Evolutionary conservation across 352 stramenopile species (phyloP).

Genomic region (Pythium aphanidermatum): DNA sequence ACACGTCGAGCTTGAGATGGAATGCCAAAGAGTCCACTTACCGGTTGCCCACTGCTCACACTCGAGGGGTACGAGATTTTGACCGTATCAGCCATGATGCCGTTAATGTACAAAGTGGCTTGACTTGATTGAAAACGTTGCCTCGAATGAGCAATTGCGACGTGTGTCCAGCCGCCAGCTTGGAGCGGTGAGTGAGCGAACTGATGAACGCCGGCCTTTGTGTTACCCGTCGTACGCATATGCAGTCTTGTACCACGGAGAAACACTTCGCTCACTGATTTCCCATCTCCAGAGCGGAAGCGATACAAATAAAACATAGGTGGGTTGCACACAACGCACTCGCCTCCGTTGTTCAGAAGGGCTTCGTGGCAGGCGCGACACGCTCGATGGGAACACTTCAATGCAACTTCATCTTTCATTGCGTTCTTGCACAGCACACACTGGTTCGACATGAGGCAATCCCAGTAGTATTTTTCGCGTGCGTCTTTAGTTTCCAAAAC

Average conservation of each 20-base stretch:
- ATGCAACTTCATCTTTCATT: constrained; percentile 37
- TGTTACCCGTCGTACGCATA: constrained; percentile 49
- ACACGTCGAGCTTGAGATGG: constrained; percentile 37
- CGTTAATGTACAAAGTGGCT: constrained; percentile 54
- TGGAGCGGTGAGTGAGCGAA: constrained; percentile 48
- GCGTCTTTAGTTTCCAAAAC: constrained; percentile 47
- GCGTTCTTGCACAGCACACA: constrained; percentile 47
- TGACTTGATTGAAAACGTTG: constrained; percentile 71
- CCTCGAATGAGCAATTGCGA: constrained; percentile 44
- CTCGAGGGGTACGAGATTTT: constrained; percentile 69
- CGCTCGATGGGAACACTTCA: constrained; percentile 69
- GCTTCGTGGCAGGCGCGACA: constrained; percentile 54
- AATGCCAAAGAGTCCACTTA: constrained; percentile 55
- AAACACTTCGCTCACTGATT: constrained; percentile 63
- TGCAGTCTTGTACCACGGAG: constrained; percentile 54
- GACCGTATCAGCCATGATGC: constrained; percentile 52
- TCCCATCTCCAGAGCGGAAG: constrained; percentile 60
- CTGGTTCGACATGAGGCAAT: constrained; percentile 44
- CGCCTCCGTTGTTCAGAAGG: constrained; percentile 41
- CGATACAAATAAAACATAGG: constrained; percentile 69
- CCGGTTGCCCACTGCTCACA: constrained; percentile 37
- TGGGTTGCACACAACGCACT: constrained; percentile 68
- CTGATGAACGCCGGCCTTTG: constrained; percentile 31
- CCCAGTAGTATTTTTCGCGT: constrained; percentile 55
- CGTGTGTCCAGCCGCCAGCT: constrained; percentile 41